Conservation (phyloP, 306 rosid species). For the Mimosa bimucronata region DNA sequence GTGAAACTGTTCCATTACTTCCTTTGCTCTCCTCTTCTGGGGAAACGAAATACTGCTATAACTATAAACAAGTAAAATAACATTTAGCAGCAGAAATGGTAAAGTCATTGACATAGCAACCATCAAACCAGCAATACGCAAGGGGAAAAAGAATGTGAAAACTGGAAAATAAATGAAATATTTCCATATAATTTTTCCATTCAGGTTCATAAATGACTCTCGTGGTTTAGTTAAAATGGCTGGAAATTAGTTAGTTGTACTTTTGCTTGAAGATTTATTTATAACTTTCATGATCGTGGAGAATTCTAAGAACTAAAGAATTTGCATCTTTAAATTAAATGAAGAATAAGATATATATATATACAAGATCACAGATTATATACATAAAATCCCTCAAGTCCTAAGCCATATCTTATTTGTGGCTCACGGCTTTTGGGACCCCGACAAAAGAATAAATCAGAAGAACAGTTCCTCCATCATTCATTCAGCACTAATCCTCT, state of each 20-base stretch:
- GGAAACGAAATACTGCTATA: neutral
- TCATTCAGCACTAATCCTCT: constrained; percentile 37
- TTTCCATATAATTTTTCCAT: neutral
- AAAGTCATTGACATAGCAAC: neutral
- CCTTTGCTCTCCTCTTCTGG: neutral
- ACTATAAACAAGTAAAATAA: neutral
- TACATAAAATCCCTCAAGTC: constrained; percentile 40
- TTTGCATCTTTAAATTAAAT: neutral
- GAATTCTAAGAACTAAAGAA: neutral
- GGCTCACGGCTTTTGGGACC: constrained; percentile 32
- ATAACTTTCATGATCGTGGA: neutral
- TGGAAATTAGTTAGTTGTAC: neutral
- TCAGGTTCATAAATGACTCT: neutral
- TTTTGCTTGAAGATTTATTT: neutral
- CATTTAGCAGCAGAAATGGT: neutral
- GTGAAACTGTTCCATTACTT: neutral
- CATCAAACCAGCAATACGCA: neutral
- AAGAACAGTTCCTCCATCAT: constrained; percentile 3
- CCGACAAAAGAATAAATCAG: constrained; percentile 21
- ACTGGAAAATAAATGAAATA: neutral
- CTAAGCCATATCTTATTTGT: constrained; percentile 26
- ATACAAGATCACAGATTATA: constrained; percentile 40
- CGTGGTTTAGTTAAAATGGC: neutral
- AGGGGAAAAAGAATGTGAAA: neutral
- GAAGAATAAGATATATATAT: constrained; percentile 28